Evolutionary conservation across 148 eudicot species (phyloP).

Genomic region (Vaccinium macrocarpon): DNA sequence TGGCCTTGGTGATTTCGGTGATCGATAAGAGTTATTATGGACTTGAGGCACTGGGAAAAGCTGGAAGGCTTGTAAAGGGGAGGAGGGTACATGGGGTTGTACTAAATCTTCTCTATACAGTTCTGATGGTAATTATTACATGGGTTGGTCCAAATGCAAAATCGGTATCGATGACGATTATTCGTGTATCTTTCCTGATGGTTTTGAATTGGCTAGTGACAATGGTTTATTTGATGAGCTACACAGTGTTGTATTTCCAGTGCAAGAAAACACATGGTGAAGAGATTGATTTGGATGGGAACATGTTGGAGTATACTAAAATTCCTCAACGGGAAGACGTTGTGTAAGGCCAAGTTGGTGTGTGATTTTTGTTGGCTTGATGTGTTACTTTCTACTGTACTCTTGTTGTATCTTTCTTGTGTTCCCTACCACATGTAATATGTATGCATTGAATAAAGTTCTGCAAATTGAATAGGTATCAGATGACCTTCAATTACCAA

Average conservation of each 20-base stretch:
- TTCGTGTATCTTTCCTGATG: not conserved
- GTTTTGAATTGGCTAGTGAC: not conserved
- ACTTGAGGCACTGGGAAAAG: conserved; percentile 18
- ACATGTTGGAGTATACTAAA: no score
- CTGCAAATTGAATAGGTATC: no score
- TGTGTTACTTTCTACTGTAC: no score
- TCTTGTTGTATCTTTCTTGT: no score
- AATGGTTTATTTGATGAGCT: conserved; percentile 13
- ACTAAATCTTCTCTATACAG: conserved; percentile 1
- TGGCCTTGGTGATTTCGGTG: not conserved
- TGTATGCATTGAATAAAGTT: no score
- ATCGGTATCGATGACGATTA: conserved; percentile 6
- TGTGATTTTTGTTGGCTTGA: no score
- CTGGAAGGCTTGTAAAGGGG: conserved; percentile 36
- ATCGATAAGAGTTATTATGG: not conserved
- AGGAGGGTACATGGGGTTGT: conserved; percentile 34
- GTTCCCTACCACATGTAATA: no score
- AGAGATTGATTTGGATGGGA: conserved; percentile 20
- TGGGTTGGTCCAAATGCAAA: conserved; percentile 8
- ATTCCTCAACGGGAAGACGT: no score
- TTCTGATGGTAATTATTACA: not conserved
- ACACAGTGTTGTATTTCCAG: conserved; percentile 30
- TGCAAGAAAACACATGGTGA: conserved; percentile 19
- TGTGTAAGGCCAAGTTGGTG: no score
- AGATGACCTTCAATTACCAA: no score